Evolutionary conservation across 495 filamentous ascomycete species (phyloP).

Genomic region (Daldinia bambusicola): DNA sequence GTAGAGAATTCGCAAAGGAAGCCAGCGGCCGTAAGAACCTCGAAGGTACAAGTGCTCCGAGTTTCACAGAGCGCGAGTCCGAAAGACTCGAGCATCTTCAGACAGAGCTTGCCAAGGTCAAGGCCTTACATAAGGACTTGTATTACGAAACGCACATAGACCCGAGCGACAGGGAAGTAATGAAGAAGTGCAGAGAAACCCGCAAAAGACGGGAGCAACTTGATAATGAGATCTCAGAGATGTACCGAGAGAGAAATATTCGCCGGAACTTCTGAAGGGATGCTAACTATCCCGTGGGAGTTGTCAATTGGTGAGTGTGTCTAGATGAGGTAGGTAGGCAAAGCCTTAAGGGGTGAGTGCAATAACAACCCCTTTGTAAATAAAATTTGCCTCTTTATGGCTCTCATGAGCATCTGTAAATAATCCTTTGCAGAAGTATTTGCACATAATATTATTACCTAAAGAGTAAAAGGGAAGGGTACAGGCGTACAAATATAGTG

Average conservation of each 20-base stretch:
- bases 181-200: slow-evolving; percentile 1
- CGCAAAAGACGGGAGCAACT: slow-evolving; percentile 14
- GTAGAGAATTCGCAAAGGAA: background rate
- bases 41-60: background rate
- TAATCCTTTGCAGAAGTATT: background rate
- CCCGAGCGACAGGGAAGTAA: background rate
- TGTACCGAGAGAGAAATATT: slow-evolving; percentile 11
- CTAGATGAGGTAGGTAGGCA: background rate
- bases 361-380: background rate
- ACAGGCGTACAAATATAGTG: background rate
- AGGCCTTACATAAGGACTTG: slow-evolving; percentile 15
- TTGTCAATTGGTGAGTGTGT: slow-evolving; percentile 27
- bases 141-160: slow-evolving; percentile 6
- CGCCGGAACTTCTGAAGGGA: slow-evolving; percentile 31
- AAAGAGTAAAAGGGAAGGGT: background rate
- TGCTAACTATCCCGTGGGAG: slow-evolving; percentile 12
- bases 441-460: background rate
- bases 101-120: background rate
- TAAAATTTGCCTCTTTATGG: background rate
- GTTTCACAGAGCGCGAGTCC: slow-evolving; percentile 32
- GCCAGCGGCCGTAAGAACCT: background rate
- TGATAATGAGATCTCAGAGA: slow-evolving; percentile 16
- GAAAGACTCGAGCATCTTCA: slow-evolving; percentile 6
- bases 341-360: background rate
- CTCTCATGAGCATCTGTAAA: background rate